Percentiles rank a stretch among this genome's conserved stretches.
phyloP scores from a whole-genome alignment of 306 rosid species.

The Pyrus bretschneideri region DNA sequence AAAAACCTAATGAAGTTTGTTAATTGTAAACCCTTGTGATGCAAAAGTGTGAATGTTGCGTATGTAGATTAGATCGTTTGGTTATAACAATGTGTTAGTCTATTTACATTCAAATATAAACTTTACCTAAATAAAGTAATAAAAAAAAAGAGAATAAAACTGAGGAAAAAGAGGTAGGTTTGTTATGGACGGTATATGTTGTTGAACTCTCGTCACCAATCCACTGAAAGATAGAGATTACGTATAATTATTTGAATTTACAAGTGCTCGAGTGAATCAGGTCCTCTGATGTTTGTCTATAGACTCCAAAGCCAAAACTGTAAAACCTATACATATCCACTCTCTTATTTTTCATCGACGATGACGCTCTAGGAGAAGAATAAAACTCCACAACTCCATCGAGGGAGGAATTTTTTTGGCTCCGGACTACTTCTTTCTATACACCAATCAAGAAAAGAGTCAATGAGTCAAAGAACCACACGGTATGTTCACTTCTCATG shows the following conservation, averaged over 20 bases:
- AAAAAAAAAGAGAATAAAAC: not conserved
- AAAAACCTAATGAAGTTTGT: not conserved
- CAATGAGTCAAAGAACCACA: too few species aligned
- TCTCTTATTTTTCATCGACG: too few species aligned
- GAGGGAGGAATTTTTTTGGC: too few species aligned
- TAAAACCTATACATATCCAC: not conserved
- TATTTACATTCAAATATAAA: too few species aligned
- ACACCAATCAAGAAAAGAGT: too few species aligned
- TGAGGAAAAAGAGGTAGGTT: not conserved
- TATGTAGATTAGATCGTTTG: too few species aligned
- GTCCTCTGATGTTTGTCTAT: not conserved
- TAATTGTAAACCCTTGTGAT: not conserved
- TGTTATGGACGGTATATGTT: not conserved
- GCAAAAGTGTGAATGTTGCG: not conserved
- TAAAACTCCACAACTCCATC: too few species aligned
- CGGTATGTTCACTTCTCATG: too few species aligned
- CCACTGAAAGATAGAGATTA: not conserved
- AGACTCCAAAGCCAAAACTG: not conserved
- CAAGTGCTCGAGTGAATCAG: not conserved
- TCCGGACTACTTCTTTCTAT: too few species aligned
- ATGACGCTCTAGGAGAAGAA: not conserved
- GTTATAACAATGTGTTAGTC: not conserved
- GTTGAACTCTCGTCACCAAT: not conserved
- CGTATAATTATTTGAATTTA: not conserved
- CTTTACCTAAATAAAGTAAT: not conserved